Evolutionary conservation across 2,329 filamentous ascomycete genomes (phyloP).

Genomic region (Penicillium concentricum): DNA sequence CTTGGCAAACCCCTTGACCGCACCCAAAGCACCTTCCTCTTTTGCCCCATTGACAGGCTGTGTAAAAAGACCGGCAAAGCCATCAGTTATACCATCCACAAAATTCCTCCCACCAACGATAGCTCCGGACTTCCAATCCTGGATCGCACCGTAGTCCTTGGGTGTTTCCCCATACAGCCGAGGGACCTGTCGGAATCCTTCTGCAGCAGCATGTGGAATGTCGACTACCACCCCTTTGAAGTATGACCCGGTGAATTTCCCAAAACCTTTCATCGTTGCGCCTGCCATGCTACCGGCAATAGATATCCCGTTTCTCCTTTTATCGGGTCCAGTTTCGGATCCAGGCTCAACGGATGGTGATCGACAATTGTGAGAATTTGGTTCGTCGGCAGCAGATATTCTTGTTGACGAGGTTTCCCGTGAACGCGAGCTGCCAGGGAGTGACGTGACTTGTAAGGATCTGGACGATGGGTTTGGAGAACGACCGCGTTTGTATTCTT

Average conservation of each 20-base stretch:
- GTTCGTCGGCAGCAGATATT: not conserved
- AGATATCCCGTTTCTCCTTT: not conserved
- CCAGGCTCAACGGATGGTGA: constrained; percentile 1
- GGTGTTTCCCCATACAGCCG: constrained; percentile 37
- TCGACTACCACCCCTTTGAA: constrained; percentile 34
- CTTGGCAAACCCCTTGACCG: constrained; percentile 30
- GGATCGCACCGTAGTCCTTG: constrained; percentile 33
- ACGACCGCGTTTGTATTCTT: constrained; percentile 22
- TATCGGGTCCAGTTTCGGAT: not conserved
- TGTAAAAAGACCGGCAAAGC: constrained; percentile 30
- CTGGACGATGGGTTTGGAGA: not conserved
- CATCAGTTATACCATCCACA: constrained; percentile 32
- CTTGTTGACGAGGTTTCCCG: not conserved
- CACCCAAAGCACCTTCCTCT: constrained; percentile 32
- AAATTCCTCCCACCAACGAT: constrained; percentile 35
- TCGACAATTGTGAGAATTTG: not conserved
- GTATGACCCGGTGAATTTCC: constrained; percentile 17
- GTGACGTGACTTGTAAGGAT: not conserved
- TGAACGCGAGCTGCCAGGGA: not conserved
- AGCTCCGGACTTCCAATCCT: constrained; percentile 33
- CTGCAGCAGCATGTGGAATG: constrained; percentile 35
- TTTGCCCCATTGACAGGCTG: constrained; percentile 29
- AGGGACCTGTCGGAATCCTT: constrained; percentile 36
- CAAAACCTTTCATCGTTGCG: constrained; percentile 13
- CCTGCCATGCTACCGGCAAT: constrained; percentile 14